Conservation (phyloP, 139 green algal species). For the Picocystis salinarum region DNA sequence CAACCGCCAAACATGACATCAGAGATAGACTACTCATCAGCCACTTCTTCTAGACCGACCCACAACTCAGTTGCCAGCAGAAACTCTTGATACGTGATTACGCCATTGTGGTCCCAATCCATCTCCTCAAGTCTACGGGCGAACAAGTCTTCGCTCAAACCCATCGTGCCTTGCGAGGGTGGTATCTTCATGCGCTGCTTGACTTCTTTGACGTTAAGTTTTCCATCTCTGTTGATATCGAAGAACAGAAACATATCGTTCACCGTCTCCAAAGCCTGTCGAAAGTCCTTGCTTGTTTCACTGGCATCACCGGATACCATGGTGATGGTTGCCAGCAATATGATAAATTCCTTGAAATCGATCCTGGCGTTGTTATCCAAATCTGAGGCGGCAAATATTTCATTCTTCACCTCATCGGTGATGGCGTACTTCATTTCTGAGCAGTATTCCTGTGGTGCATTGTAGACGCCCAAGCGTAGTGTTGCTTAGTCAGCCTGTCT, state of each 20-base stretch:
- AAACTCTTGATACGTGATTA: constrained; percentile 31
- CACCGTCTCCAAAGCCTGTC: constrained; percentile 3
- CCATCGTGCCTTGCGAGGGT: background rate
- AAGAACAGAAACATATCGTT: constrained; percentile 18
- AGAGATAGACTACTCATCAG: constrained; percentile 15
- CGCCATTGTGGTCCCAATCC: constrained; percentile 24
- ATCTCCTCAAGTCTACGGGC: constrained; percentile 18
- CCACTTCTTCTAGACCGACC: constrained; percentile 23
- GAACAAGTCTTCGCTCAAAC: background rate
- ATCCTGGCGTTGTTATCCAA: constrained; percentile 12
- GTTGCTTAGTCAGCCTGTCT: background rate
- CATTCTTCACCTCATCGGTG: constrained; percentile 5
- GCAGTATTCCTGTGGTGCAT: too few relatives aligned
- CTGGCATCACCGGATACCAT: constrained; percentile 9
- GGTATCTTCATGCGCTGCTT: background rate
- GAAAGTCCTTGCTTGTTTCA: background rate
- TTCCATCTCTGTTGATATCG: constrained; percentile 14
- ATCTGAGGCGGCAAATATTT: constrained; percentile 14
- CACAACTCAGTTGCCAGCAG: constrained; percentile 26
- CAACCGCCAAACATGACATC: too few relatives aligned
- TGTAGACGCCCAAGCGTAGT: background rate
- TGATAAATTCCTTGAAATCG: constrained; percentile 19
- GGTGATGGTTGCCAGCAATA: constrained; percentile 14
- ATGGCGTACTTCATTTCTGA: background rate
- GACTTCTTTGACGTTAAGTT: constrained; percentile 15